Evolutionary conservation across 2,329 filamentous ascomycete genomes (phyloP).

Genomic region (Xylaria sp.): DNA sequence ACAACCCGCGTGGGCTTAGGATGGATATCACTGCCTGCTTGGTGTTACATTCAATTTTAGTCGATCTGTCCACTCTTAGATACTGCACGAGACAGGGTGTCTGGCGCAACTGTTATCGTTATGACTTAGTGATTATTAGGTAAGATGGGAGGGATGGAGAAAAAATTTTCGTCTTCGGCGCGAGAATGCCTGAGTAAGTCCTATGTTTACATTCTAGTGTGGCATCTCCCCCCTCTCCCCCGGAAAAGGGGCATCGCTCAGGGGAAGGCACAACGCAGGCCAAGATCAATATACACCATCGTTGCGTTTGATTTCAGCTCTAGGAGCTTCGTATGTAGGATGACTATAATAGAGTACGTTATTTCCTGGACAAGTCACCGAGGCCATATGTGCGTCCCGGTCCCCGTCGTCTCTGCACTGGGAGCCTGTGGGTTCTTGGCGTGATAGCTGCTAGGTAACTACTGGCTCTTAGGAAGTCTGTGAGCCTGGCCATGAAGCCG

Average conservation of each 20-base stretch:
- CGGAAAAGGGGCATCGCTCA: conserved; percentile 24
- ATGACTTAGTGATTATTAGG: conserved; percentile 28
- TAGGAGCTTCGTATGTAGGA: not conserved
- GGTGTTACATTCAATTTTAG: conserved; percentile 32
- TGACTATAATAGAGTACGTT: conserved; percentile 11
- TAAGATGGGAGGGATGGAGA: conserved; percentile 14
- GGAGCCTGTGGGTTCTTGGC: conserved; percentile 4
- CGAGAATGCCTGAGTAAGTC: conserved; percentile 1
- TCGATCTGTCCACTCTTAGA: conserved; percentile 3
- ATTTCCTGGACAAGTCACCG: conserved; percentile 20
- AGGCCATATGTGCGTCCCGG: not conserved
- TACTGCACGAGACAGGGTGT: conserved; percentile 9
- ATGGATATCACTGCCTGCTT: conserved; percentile 12
- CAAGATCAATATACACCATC: conserved; percentile 31
- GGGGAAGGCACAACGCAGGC: conserved; percentile 17
- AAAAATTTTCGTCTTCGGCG: conserved; percentile 13
- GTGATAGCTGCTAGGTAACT: not conserved
- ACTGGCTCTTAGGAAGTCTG: conserved; percentile 6
- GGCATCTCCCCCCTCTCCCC: conserved; percentile 2
- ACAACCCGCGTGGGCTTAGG: conserved; percentile 12
- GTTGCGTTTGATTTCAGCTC: conserved; percentile 26
- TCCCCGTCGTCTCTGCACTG: conserved; percentile 4
- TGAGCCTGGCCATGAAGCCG: conserved; percentile 9
- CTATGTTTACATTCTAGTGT: conserved; percentile 17
- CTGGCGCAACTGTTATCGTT: conserved; percentile 2